These are phyloP conservation scores for Podaxis sp. DNA, from an alignment of 768 basidiomycete species.

Conservation along the genomic window DNA sequence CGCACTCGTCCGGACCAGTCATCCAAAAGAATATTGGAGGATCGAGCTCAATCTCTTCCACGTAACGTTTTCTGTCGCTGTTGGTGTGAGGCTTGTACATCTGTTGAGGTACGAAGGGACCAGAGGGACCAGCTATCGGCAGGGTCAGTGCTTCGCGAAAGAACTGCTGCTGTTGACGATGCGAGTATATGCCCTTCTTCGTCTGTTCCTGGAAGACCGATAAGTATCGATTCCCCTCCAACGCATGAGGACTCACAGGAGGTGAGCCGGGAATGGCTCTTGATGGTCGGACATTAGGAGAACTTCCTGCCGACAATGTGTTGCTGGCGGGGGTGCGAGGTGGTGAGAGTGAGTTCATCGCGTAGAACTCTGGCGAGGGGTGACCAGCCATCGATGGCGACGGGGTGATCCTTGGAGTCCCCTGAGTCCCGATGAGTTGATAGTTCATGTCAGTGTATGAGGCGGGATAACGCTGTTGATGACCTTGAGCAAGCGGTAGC, in stretches of 20 bases:
- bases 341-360: constrained; percentile 1
- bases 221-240: constrained; percentile 6
- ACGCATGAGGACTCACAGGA: not conserved
- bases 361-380: constrained; percentile 1
- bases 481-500: not conserved
- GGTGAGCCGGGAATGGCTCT: constrained; percentile 2
- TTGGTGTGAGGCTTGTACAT: constrained; percentile 77
- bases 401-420: not conserved
- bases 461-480: not conserved
- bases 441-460: constrained; percentile 1
- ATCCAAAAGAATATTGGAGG: constrained; percentile 60
- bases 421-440: not conserved
- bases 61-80: constrained; percentile 73
- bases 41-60: constrained; percentile 63
- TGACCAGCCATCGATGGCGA: not conserved
- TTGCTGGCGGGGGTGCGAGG: constrained; percentile 4
- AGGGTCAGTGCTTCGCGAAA: constrained; percentile 38
- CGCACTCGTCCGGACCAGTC: constrained; percentile 48
- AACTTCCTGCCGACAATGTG: constrained; percentile 1
- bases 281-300: constrained; percentile 6
- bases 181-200: constrained; percentile 28
- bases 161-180: constrained; percentile 40
- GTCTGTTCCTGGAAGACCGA: constrained; percentile 14
- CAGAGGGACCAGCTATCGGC: constrained; percentile 29
- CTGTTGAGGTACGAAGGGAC: constrained; percentile 61